Percentiles rank a stretch among this genome's conserved stretches.
Conservation (phyloP, 192 early-diverging fungal genomes). For the Linnemannia elongata region DNA sequence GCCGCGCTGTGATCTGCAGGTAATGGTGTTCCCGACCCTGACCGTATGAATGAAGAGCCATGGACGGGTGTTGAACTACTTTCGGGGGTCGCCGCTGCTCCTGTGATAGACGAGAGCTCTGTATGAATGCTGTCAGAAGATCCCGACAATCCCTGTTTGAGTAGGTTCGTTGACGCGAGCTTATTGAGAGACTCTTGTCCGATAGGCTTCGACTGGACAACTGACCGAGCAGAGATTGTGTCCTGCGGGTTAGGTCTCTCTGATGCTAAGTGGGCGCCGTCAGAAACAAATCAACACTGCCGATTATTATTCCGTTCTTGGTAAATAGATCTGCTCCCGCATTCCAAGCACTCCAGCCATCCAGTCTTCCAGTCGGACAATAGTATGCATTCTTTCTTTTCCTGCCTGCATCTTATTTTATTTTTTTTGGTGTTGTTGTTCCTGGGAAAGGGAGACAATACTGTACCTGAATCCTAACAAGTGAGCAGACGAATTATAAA, state of each 20-base stretch:
- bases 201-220: background rate
- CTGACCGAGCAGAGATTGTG: slow-evolving; percentile 34
- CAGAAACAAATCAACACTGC: background rate
- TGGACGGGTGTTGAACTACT: background rate
- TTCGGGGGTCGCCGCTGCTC: background rate
- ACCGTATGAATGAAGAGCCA: slow-evolving; percentile 25
- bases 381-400: background rate
- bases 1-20: slow-evolving; percentile 53
- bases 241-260: slow-evolving; percentile 36
- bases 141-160: slow-evolving; percentile 31
- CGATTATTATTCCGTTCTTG: background rate
- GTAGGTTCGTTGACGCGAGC: slow-evolving; percentile 16
- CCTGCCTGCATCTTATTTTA: background rate
- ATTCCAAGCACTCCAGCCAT: background rate
- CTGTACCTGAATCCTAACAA: slow-evolving; percentile 26
- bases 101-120: background rate
- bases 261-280: background rate
- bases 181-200: slow-evolving; percentile 36
- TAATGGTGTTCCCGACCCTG: slow-evolving; percentile 44
- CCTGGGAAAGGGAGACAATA: background rate
- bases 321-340: background rate
- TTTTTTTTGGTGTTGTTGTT: background rate
- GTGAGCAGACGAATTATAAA: background rate
- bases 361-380: background rate
- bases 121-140: background rate